Conservation (phyloP, 2,329 filamentous ascomycete species). For the Aspergillus aculeatus region DNA sequence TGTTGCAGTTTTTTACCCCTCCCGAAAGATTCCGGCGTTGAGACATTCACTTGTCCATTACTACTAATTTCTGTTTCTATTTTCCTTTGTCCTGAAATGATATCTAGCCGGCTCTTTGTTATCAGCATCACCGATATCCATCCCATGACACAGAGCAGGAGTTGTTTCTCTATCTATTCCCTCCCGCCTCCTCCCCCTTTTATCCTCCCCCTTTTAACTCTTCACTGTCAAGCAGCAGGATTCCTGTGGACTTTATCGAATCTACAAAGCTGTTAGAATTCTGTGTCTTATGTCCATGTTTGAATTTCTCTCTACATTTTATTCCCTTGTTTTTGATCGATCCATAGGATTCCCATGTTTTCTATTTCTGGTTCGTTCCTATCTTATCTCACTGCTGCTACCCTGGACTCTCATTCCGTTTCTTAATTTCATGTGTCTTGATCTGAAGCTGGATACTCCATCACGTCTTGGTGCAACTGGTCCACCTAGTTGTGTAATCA, state of each 20-base stretch:
- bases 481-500: conserved; percentile 32
- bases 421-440: conserved; percentile 21
- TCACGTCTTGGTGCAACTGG: conserved; percentile 32
- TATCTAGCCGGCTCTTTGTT: conserved; percentile 30
- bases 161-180: conserved; percentile 18
- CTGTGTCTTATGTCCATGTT: conserved; percentile 1
- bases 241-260: conserved; percentile 11
- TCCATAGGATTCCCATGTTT: conserved; percentile 16
- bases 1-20: conserved; percentile 28
- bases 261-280: background rate
- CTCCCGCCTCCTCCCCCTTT: conserved; percentile 9
- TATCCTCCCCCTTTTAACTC: conserved; percentile 8
- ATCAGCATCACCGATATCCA: conserved; percentile 27
- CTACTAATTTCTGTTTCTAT: conserved; percentile 20
- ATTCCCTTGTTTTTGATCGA: conserved; percentile 8
- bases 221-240: conserved; percentile 19
- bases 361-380: conserved; percentile 16
- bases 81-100: conserved; percentile 28
- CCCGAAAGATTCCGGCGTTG: conserved; percentile 34
- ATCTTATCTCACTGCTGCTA: conserved; percentile 13
- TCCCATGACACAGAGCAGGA: conserved; percentile 27
- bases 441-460: conserved; percentile 42
- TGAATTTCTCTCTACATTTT: conserved; percentile 3
- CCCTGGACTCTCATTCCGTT: conserved; percentile 17
- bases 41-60: conserved; percentile 34